These are phyloP conservation scores for Daldinia decipiens DNA, from an alignment of 495 filamentous ascomycete genomes.

Conservation along the genomic window DNA sequence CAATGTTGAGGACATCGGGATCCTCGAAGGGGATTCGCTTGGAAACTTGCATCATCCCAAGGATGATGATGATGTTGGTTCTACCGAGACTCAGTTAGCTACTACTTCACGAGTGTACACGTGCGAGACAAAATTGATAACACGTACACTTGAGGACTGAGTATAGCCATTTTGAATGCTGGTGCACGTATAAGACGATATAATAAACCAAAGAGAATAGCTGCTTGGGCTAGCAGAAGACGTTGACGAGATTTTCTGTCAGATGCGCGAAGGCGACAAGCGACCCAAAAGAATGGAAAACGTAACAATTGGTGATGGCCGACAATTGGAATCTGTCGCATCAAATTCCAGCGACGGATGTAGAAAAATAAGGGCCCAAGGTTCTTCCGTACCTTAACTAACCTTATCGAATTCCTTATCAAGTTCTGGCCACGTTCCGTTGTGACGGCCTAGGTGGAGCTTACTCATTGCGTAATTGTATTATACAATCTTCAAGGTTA, in stretches of 20 bases:
- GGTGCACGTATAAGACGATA: neutral
- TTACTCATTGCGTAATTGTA: neutral
- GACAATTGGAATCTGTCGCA: constrained; percentile 19
- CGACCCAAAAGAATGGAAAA: constrained; percentile 6
- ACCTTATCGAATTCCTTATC: constrained; percentile 13
- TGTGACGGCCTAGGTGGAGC: constrained; percentile 6
- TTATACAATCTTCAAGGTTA: neutral
- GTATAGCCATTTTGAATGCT: constrained; percentile 57
- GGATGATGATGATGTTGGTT: constrained; percentile 92
- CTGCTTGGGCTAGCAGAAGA: neutral
- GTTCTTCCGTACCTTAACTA: constrained; percentile 13
- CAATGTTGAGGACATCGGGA: constrained; percentile 80
- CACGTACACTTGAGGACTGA: constrained; percentile 64
- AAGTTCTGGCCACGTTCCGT: constrained; percentile 20
- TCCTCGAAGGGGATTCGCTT: constrained; percentile 97
- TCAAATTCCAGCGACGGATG: constrained; percentile 17
- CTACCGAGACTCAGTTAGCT: constrained; percentile 58
- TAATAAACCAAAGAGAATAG: neutral
- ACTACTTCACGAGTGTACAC: neutral
- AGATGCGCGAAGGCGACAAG: neutral
- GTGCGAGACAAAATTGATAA: constrained; percentile 17
- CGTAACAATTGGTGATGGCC: neutral
- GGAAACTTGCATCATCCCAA: constrained; percentile 96
- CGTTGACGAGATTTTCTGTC: constrained; percentile 3
- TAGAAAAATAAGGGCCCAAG: neutral